Evolutionary conservation across 345 rosid genomes (phyloP).

Genomic region (Hevea brasiliensis): DNA sequence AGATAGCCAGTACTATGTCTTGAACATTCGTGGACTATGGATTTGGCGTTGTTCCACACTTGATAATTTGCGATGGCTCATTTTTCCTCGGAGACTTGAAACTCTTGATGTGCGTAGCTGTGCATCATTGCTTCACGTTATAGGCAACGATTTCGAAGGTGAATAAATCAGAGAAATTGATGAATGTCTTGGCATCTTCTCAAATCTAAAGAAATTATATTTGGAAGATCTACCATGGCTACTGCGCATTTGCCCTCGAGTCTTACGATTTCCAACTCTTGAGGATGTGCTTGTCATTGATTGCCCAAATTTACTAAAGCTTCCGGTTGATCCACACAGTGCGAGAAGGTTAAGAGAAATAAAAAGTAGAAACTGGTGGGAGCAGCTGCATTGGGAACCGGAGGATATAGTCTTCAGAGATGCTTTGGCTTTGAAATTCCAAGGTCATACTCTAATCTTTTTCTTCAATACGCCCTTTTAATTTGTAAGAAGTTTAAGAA

Average conservation of each 20-base stretch:
- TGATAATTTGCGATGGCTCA: neutral
- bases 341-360: neutral
- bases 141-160: neutral
- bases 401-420: neutral
- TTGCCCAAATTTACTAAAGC: neutral
- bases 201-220: neutral
- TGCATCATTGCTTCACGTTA: neutral
- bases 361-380: slow-evolving; percentile 6
- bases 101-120: neutral
- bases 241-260: neutral
- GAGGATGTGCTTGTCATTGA: neutral
- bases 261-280: neutral
- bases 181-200: neutral
- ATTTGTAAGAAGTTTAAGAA: too few relatives aligned
- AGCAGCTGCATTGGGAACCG: neutral
- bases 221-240: neutral
- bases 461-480: too few relatives aligned
- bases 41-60: neutral
- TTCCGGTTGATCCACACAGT: neutral
- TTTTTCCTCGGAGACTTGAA: neutral
- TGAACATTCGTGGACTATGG: neutral
- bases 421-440: neutral
- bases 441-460: neutral
- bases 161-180: neutral
- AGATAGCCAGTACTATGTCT: neutral